A percentile compares a stretch with the other conserved stretches of the same genome.
phyloP scores from a whole-genome alignment of 208 protist genomes.

The Acanthamoeba healyi region DNA sequence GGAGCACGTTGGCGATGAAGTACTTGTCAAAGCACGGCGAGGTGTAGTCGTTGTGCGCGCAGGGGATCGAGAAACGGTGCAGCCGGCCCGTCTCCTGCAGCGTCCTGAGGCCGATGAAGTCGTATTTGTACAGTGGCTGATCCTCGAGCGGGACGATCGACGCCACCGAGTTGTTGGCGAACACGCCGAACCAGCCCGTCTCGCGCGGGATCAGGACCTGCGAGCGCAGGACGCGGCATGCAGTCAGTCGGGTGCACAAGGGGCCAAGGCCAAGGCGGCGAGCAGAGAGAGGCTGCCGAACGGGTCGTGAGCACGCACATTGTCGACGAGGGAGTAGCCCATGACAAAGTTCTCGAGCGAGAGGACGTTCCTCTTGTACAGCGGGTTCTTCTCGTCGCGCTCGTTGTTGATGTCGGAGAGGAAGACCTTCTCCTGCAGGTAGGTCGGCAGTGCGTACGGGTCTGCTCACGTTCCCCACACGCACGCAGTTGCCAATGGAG shows the following conservation, averaged over 20 bases:
- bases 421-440: conserved; percentile 13
- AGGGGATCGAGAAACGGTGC: conserved; percentile 26
- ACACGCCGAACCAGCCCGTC: conserved; percentile 68
- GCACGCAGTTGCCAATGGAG: too few relatives aligned
- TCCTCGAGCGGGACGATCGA: conserved; percentile 54
- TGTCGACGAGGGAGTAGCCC: conserved; percentile 53
- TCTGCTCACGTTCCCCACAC: not conserved
- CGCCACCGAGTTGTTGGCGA: conserved; percentile 1
- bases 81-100: conserved; percentile 54
- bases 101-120: conserved; percentile 70
- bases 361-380: conserved; percentile 38
- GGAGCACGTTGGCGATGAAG: conserved; percentile 41
- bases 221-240: too few relatives aligned
- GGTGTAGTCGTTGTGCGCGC: conserved; percentile 23
- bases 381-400: conserved; percentile 9
- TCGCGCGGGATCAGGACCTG: conserved; percentile 66
- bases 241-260: too few relatives aligned
- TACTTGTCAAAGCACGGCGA: conserved; percentile 57
- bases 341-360: conserved; percentile 71
- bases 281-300: not conserved
- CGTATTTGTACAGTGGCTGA: conserved; percentile 60
- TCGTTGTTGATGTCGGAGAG: conserved; percentile 76
- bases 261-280: too few relatives aligned
- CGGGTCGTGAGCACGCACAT: not conserved
- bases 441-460: conserved; percentile 16